phyloP scores from a whole-genome alignment of 2,329 filamentous ascomycete genomes.

The Fusarium succisae region DNA sequence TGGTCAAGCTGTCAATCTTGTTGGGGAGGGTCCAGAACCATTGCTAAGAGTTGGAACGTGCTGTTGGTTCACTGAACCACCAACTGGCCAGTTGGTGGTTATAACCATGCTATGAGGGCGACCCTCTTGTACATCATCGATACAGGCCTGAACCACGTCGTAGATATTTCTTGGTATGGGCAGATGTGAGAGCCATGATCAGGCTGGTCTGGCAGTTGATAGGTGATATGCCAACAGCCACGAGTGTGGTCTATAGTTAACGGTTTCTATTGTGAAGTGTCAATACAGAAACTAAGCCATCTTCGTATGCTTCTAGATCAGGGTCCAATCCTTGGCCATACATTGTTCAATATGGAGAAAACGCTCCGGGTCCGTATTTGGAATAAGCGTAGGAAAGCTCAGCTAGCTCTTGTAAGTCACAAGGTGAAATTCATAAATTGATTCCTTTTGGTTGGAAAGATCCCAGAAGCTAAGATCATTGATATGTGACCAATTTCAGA shows the following conservation, averaged over 20 bases:
- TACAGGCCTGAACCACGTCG: neutral
- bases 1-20: neutral
- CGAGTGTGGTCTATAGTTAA: neutral
- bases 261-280: neutral
- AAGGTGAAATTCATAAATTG: neutral
- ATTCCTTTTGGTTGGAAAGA: neutral
- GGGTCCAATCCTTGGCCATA: neutral
- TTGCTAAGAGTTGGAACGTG: neutral
- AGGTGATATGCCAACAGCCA: neutral
- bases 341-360: neutral
- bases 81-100: neutral
- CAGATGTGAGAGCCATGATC: neutral
- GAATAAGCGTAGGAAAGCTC: neutral
- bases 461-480: neutral
- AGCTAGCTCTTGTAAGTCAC: neutral
- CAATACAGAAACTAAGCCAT: neutral
- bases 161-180: neutral
- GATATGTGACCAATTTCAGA: neutral
- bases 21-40: neutral
- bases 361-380: neutral
- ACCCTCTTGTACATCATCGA: neutral
- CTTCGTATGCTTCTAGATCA: neutral
- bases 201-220: neutral
- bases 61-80: neutral
- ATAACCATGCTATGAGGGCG: neutral